Evolutionary conservation across 2,329 filamentous ascomycete species (phyloP), one percentile per base, ranked within the genome.

Genomic region (Neopestalotiopsis rosae): DNA sequence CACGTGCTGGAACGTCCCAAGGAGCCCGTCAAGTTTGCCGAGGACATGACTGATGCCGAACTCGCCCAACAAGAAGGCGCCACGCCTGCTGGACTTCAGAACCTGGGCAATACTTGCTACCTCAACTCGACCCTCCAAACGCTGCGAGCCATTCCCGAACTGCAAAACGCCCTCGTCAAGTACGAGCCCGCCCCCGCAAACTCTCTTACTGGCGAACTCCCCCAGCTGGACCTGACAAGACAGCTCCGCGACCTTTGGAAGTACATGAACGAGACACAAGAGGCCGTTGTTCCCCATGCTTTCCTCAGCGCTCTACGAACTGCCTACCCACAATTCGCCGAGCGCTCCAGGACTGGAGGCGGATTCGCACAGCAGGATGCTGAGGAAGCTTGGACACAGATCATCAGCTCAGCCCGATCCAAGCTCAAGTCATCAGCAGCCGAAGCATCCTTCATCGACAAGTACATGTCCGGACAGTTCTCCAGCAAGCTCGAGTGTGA

Each of bases 291-390:
- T 2, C 96, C 97, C 3, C 83, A 94, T 68, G 88, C 90, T 78
- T 98, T 99, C 76, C 86, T 99, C 69, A 91, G 90, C 74, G 89
- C 94, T 4, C 87, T 99, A 17, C 91, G 95, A 70, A 86, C 86
- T 34, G 87, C 90, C 0, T 98, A 94, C 77, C 96, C 96, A 10
- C 96, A 98, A 78, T 99, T 99, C 78, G 94, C 94, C 12, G 94
- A 99, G 82, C 92, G 90, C 76, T 90, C 94, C 67, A 95, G 93
- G 79, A 91, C 91, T 40, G 93, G 94, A 28, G 87, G 91, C 69
- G 94, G 93, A 6, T 98, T 92, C 77, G 95, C 96, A n/a, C 96
- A 99, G 81, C 96, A 99, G 82, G 96, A 99, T 83, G 96, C 96
- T 1, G 96, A 99, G 81, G 96, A 99, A 81, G 96, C 95, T 61